These are phyloP conservation scores for Tilletia setariae DNA, from an alignment of 1,284 basidiomycete genomes.

Conservation along the genomic window DNA sequence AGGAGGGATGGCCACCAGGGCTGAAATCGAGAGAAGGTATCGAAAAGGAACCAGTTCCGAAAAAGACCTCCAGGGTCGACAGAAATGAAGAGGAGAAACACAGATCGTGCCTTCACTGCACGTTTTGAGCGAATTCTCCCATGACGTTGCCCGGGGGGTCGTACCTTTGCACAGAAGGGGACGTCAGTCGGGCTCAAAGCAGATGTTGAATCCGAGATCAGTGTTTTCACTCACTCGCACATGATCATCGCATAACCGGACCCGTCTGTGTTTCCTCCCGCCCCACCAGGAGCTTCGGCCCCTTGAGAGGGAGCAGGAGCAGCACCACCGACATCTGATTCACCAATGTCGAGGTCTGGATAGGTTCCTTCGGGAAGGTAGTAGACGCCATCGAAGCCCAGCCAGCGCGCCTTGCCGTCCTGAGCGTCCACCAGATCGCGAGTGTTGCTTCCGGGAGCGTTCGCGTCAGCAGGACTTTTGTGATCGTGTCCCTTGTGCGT, in stretches of 20 bases:
- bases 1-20: too few relatives aligned
- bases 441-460: background rate
- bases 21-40: too few relatives aligned
- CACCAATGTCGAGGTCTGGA: background rate
- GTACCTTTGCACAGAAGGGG: background rate
- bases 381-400: background rate
- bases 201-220: too few relatives aligned
- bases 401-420: background rate
- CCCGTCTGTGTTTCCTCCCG: background rate
- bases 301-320: background rate
- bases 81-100: too few relatives aligned
- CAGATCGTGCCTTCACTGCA: background rate
- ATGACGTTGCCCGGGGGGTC: slow-evolving; percentile 5
- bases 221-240: slow-evolving; percentile 5
- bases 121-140: slow-evolving; percentile 12
- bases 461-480: background rate
- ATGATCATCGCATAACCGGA: background rate
- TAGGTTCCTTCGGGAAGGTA: background rate
- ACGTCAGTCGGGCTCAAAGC: too few relatives aligned
- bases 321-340: background rate
- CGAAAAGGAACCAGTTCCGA: too few relatives aligned
- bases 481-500: background rate
- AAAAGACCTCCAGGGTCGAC: too few relatives aligned
- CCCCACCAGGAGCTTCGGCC: background rate
- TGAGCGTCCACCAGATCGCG: background rate